Base-by-base conservation (phyloP, 2,329 filamentous ascomycete genomes). In the Septoria petroselini region DNA sequence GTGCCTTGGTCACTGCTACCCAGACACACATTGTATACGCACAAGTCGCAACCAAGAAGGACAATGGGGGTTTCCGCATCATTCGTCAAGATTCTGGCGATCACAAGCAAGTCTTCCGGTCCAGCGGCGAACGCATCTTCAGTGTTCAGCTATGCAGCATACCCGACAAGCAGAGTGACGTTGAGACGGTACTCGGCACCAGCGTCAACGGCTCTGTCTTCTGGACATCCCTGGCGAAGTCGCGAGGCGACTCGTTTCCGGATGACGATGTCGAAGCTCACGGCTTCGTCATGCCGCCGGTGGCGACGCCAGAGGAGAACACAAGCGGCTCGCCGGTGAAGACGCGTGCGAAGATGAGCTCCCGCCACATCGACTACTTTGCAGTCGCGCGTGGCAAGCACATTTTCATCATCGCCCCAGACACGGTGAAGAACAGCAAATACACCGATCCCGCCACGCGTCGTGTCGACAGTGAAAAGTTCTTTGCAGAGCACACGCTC, bases 181-280 rank as follows among this genome's bases (percentile, higher is more conserved):
- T 84, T 46, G 90, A 98, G 68, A 82, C 87, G 39, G 85, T 97
- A 46, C 84, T 98, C 48, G 91, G 88, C 33, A 97, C 93, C 49
- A 91, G 91, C 52, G 85, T 96, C 61, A 95, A 91, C 63, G 94
- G 93, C 37, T 88, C 91, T 7, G 89, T 97, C n/a, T 96, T 97
- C 73, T 98, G 93, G 87, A 84, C 90, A 8, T 80, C 87, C 65
- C 82, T 95, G 59, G 85, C 82, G 53, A 84, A 88, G 46, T 79
- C 83, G 41, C 80, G 87, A 58, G 87, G 87, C 62, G 89, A 95
- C 61, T 78, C 88, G 53, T 84, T 93, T 42, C 85, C 88, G 47
- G 83, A 88, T 59, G 79, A 85, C 48, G 82, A 88, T 58, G 80
- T 91, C 41, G 90, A 95, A 69, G 84, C 86, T 58, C 85, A 90